Base-by-base conservation (phyloP, 192 early-diverging fungal genomes). In the Backusella liffmaniae region DNA sequence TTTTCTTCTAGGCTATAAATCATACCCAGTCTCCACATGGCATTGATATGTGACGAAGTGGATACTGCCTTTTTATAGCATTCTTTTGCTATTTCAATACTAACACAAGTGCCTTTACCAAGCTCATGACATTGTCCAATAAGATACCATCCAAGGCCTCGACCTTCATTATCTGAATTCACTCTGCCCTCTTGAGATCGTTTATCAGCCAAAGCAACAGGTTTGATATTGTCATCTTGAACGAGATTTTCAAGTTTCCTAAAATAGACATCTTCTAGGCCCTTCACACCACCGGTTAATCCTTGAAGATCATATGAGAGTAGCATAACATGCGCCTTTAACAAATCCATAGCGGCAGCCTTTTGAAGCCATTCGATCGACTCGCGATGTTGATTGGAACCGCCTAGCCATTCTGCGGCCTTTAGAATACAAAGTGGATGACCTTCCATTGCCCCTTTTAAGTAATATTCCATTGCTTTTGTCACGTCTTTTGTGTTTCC, bases 71-170 rank as follows among this genome's bases (percentile, higher is more conserved):
- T 44, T 42, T 68, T 36, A 32, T 80, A 80, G n/a, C 42, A 73
- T 15, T 70, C 35, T 66, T 41, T 80, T 26, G 81, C 81, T 30
- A 73, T 56, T 9, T 10, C 21, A 3, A 71, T 5, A 70, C 79
- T 46, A 4, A 46, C n/a, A 5, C 39, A 66, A 1, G 75, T 74
- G 0, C 76, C 77, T 73, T 51, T 34, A 30, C 81, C 81, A 7
- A 71, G 46, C 51, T 82, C 81, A 46, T 82, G 73, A 62, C 81
- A 82, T 69, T 73, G 67, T 10, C 73, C 81, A 9, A 75, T 13
- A 69, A 75, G 13, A 59, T 71, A 75, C 51, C 67, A 73, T 70
- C 65, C 49, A 29, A 77, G n/a, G 18, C 81, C 67, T 44, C 62
- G 53, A 41, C 53, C 49, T 67, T 75, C 39, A 39, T 37, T 23